Percentiles rank a stretch among this genome's conserved stretches.
Conservation (phyloP, 2,329 filamentous ascomycete species). For the Colletotrichum tofieldiae region DNA sequence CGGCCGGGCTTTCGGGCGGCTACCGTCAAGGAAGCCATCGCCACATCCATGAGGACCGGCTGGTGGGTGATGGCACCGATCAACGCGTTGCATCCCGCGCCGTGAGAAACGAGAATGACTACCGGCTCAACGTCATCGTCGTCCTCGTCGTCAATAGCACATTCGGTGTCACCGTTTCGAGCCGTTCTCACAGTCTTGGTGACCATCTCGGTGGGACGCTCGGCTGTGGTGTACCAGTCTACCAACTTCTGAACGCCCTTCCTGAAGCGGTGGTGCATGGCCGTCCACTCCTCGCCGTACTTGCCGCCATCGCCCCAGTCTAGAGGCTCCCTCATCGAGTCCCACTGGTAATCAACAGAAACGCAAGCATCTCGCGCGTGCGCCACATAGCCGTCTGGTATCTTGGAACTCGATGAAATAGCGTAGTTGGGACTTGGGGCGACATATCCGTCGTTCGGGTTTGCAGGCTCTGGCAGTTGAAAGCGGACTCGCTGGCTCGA, state of each 20-base stretch:
- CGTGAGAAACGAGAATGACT: conserved; percentile 91
- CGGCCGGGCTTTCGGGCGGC: conserved; percentile 75
- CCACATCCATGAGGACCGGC: conserved; percentile 91
- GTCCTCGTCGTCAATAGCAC: conserved; percentile 60
- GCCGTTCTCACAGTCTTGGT: conserved; percentile 60
- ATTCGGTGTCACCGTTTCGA: conserved; percentile 51
- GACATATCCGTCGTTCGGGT: conserved; percentile 70
- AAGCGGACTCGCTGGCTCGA: conserved; percentile 42
- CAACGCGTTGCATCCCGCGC: conserved; percentile 94
- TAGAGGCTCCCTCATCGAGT: conserved; percentile 85
- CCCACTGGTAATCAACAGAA: conserved; percentile 95
- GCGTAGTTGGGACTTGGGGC: conserved; percentile 88
- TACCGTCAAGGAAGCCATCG: conserved; percentile 92
- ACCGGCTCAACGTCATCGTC: conserved; percentile 82
- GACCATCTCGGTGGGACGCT: conserved; percentile 67
- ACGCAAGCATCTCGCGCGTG: conserved; percentile 92
- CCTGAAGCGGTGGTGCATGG: conserved; percentile 93
- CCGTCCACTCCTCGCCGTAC: conserved; percentile 94
- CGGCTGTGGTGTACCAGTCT: conserved; percentile 81
- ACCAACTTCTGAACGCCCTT: conserved; percentile 84
- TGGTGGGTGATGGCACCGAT: conserved; percentile 94
- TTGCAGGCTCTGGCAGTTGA: conserved; percentile 30
- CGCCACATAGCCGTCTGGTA: conserved; percentile 89
- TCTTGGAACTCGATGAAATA: conserved; percentile 83
- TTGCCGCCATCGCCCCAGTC: conserved; percentile 91